Evolutionary conservation across 257 asterid species (phyloP), one percentile per base, ranked within the genome.

Genomic region (Ocimum tenuiflorum): DNA sequence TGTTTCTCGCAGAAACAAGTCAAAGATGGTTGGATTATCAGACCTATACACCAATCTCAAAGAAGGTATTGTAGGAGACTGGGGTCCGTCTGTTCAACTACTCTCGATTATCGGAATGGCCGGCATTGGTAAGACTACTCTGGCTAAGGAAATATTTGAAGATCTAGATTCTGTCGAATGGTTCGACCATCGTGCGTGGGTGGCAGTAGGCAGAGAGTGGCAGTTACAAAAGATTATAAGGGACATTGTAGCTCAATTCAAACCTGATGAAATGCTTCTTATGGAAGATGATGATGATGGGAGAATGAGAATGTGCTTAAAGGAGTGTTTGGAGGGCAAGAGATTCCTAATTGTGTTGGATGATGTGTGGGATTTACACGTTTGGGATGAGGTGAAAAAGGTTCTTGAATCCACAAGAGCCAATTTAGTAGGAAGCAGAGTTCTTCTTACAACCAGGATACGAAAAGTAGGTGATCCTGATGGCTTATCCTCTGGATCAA

Each of bases 261-360:
- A 69, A 15, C 33, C 50, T 6, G 43, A 23, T 0, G 0, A 47
- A 39, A 47, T 31, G 48, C 11, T 13, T 22, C 42, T 6, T 12
- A 42, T 3, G 31, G 52, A 58, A 0, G 29, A 38, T 0, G 33
- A 20, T 39, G 55, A 49, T 1, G 42, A 39, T 9, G 49, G 17
- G 35, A 39, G 31, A 45, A 41, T 5, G 18, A 5, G 19, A 18
- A 18, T 41, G 17, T 9, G 1, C 20, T 60, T 75, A 8, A 22
- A 58, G 42, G 57, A 38, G 62, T 6, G 19, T 11, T 46, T 83
- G 15, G 33, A 60, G 53, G 72, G 73, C 3, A 43, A 17, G 12
- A 71, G 64, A 36, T 83, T 68, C 47, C 74, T 83, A 10, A 73
- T 80, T 9, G 67, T 83, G 10, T 7, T 78, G 67, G 84, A 83